These are phyloP conservation scores for Calonectria pauciramosa DNA, from an alignment of 2,329 filamentous ascomycete species.

Conservation along the genomic window DNA sequence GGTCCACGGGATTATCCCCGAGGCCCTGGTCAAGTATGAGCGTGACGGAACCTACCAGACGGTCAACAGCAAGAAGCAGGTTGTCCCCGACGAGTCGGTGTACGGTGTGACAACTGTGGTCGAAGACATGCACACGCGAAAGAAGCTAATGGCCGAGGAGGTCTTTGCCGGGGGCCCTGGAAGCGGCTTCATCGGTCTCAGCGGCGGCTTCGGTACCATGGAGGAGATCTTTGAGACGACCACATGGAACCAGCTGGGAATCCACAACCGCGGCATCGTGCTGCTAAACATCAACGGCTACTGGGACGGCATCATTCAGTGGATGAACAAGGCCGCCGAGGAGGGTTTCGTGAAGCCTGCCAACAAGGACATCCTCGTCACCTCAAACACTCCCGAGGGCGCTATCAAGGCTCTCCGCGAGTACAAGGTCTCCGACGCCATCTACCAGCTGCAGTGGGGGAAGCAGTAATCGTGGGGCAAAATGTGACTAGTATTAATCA, in stretches of 20 bases:
- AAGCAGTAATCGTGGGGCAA: conserved; percentile 63
- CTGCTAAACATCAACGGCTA: conserved; percentile 91
- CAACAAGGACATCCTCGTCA: conserved; percentile 83
- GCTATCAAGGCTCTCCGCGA: conserved; percentile 78
- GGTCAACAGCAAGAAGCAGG: conserved; percentile 62
- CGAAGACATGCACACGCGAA: conserved; percentile 95
- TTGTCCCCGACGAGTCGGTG: conserved; percentile 72
- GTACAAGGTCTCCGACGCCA: conserved; percentile 82
- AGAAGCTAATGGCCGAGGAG: conserved; percentile 92
- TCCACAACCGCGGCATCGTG: conserved; percentile 84
- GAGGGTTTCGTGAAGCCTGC: conserved; percentile 81
- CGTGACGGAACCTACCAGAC: conserved; percentile 70
- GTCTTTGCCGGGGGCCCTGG: conserved; percentile 86
- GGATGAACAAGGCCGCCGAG: conserved; percentile 82
- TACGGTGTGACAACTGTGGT: conserved; percentile 93
- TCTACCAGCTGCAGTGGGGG: conserved; percentile 87
- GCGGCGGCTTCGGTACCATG: conserved; percentile 92
- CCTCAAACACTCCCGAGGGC: conserved; percentile 79
- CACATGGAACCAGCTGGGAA: conserved; percentile 97
- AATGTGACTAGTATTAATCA: neutral
- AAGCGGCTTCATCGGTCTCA: conserved; percentile 89
- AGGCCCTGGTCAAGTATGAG: conserved; percentile 85
- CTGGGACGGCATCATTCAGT: conserved; percentile 88
- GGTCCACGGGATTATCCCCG: conserved; percentile 95
- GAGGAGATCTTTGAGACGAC: conserved; percentile 94